phyloP scores from a whole-genome alignment of 441 rosid species.

The Gossypium davidsonii region DNA sequence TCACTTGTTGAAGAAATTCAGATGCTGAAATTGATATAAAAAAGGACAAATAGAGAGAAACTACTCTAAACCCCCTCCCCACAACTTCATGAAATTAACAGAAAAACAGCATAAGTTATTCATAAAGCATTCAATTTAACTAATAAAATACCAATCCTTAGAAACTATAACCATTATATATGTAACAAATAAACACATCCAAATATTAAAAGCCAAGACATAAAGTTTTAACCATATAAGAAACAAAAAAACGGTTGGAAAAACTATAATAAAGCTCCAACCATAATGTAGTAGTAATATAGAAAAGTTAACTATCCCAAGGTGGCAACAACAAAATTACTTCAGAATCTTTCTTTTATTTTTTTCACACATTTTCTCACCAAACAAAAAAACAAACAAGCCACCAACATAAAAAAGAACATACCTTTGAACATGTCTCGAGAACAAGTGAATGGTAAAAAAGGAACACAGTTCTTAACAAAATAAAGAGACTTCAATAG shows the following conservation, averaged over 20 bases:
- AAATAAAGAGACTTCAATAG: too few relatives aligned
- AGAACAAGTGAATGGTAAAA: too few relatives aligned
- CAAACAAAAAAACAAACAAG: constrained; percentile 15
- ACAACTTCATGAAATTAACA: neutral
- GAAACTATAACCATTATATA: constrained; percentile 6
- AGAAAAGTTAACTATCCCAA: constrained; percentile 1
- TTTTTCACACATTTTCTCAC: constrained; percentile 22
- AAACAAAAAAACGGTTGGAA: constrained; percentile 24
- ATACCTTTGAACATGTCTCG: constrained; percentile 14
- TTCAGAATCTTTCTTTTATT: constrained; percentile 12
- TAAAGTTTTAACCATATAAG: neutral
- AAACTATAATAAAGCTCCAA: neutral
- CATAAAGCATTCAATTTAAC: constrained; percentile 12
- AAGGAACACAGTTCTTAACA: too few relatives aligned
- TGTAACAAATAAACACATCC: neutral
- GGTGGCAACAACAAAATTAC: constrained; percentile 5
- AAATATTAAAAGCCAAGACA: neutral
- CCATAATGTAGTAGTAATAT: constrained; percentile 1
- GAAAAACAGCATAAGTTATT: neutral
- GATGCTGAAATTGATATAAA: constrained; percentile 3
- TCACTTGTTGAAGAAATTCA: constrained; percentile 10
- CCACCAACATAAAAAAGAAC: neutral
- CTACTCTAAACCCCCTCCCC: neutral
- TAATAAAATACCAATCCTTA: constrained; percentile 22
- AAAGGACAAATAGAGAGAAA: neutral